These are phyloP conservation scores for Lichtheimia ramosa DNA, from an alignment of 371 early-diverging fungal genomes.

Conservation along the genomic window DNA sequence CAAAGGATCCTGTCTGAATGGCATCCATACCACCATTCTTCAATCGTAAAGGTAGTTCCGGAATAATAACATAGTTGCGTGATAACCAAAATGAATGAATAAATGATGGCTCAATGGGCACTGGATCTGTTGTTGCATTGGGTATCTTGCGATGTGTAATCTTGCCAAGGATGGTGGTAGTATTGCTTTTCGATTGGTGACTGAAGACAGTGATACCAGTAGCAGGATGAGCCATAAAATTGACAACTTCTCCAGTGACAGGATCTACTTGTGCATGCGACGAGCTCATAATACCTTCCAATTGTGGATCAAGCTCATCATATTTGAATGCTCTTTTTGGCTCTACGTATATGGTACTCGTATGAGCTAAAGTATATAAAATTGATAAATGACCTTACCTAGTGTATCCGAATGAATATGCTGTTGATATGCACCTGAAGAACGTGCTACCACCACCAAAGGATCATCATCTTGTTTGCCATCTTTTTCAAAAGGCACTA, in stretches of 20 bases:
- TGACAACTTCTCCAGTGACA: conserved; percentile 47
- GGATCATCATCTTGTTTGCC: conserved; percentile 41
- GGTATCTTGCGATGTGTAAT: conserved; percentile 30
- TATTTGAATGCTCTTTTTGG: conserved; percentile 55
- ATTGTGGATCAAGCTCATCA: conserved; percentile 35
- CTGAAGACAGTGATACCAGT: conserved; percentile 6
- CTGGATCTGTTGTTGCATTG: conserved; percentile 3
- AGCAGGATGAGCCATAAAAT: conserved; percentile 25
- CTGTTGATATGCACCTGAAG: conserved; percentile 22
- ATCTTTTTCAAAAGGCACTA: too few relatives aligned
- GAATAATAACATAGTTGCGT: conserved; percentile 55
- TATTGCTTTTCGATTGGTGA: conserved; percentile 1
- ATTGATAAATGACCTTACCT: conserved; percentile 17
- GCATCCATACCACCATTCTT: conserved; percentile 40
- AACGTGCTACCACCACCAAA: conserved; percentile 20
- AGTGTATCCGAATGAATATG: conserved; percentile 61
- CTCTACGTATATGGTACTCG: conserved; percentile 17
- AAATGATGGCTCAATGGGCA: conserved; percentile 17
- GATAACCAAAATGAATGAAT: conserved; percentile 46
- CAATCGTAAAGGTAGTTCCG: conserved; percentile 46
- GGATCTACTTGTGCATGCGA: conserved; percentile 60
- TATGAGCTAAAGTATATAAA: too few relatives aligned
- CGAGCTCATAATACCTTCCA: conserved; percentile 46
- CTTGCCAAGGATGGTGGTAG: conserved; percentile 32
- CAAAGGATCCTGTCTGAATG: conserved; percentile 36